These are phyloP conservation scores for Fragaria nilgerrensis DNA, from an alignment of 306 rosid species.

Conservation along the genomic window DNA sequence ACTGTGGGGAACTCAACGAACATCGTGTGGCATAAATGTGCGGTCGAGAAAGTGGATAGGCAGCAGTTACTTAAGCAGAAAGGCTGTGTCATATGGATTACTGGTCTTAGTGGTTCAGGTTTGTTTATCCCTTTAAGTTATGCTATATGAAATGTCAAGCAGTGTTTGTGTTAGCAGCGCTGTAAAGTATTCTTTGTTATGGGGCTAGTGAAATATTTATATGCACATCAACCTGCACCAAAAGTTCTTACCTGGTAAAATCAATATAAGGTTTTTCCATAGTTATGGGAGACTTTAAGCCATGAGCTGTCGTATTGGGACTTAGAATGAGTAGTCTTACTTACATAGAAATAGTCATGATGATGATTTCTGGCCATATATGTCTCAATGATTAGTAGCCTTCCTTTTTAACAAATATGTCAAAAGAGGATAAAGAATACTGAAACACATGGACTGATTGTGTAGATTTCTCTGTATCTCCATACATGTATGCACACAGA, in stretches of 20 bases:
- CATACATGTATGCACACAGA: neutral
- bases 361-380: constrained; percentile 8
- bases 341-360: neutral
- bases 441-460: neutral
- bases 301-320: neutral
- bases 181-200: neutral
- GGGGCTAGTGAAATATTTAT: neutral
- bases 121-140: constrained; percentile 29
- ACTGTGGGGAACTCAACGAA: constrained; percentile 68
- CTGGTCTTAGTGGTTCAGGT: constrained; percentile 99
- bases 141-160: neutral
- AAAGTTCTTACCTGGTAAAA: neutral
- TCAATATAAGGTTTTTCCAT: neutral
- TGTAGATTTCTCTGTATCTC: neutral
- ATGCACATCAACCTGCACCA: neutral
- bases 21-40: constrained; percentile 80
- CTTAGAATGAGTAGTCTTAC: neutral
- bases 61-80: constrained; percentile 78
- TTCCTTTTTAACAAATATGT: constrained; percentile 13
- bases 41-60: constrained; percentile 73
- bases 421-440: neutral
- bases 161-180: neutral
- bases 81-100: constrained; percentile 97
- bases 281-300: neutral
- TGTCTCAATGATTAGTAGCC: constrained; percentile 21